Conservation (phyloP, 768 basidiomycete genomes). For the Pleurotus ostreatus region DNA sequence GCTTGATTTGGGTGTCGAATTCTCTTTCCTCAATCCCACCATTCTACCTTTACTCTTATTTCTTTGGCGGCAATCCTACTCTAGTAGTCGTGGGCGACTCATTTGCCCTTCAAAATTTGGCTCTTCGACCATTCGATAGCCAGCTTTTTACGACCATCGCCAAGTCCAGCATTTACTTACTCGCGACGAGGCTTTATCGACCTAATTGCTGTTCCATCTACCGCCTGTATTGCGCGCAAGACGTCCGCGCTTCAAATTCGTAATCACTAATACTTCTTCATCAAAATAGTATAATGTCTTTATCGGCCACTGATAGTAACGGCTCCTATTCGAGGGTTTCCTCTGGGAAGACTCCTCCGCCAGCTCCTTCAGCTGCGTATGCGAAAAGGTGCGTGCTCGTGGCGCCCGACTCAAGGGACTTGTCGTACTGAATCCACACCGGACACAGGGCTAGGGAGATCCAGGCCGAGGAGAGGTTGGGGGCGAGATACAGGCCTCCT, state of each 20-base stretch:
- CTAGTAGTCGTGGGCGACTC: slow-evolving; percentile 50
- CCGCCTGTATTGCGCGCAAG: slow-evolving; percentile 26
- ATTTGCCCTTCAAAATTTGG: slow-evolving; percentile 30
- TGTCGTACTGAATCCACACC: slow-evolving; percentile 10
- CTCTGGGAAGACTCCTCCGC: slow-evolving; percentile 87
- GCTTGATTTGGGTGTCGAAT: slow-evolving; percentile 13
- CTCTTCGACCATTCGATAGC: slow-evolving; percentile 16
- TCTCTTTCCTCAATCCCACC: slow-evolving; percentile 37
- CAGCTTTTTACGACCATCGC: slow-evolving; percentile 33
- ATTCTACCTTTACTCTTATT: slow-evolving; percentile 50
- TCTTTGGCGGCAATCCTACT: slow-evolving; percentile 46
- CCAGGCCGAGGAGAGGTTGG: slow-evolving; percentile 69
- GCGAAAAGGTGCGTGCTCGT: slow-evolving; percentile 67
- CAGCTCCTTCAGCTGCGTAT: slow-evolving; percentile 85
- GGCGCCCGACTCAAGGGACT: slow-evolving; percentile 13
- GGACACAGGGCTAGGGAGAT: slow-evolving; percentile 73
- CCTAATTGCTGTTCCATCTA: slow-evolving; percentile 25
- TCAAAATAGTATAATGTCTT: slow-evolving; percentile 81
- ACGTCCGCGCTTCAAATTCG: slow-evolving; percentile 31
- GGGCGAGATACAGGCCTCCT: slow-evolving; percentile 73
- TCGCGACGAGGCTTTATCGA: slow-evolving; percentile 26
- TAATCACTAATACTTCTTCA: slow-evolving; percentile 83
- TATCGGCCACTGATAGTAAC: slow-evolving; percentile 81
- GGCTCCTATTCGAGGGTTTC: slow-evolving; percentile 75
- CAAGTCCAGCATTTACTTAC: slow-evolving; percentile 36